Evolutionary conservation across 1,284 basidiomycete genomes (phyloP).

Genomic region (Prillingera fragicola): DNA sequence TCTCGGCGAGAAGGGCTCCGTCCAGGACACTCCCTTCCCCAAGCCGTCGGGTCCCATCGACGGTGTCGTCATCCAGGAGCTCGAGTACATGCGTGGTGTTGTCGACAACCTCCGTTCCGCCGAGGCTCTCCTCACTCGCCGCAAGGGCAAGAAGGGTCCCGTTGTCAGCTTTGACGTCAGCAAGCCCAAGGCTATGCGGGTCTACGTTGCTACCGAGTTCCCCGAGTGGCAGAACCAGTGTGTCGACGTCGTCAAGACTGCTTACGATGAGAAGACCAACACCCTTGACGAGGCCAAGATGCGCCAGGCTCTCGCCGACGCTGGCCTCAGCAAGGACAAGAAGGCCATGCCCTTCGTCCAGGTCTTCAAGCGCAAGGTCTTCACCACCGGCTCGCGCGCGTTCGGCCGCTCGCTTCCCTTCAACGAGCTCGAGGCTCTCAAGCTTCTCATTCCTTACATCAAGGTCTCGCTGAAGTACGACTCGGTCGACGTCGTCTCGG

Average conservation of each 20-base stretch:
- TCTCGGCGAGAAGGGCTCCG: constrained; percentile 66
- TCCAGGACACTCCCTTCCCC: constrained; percentile 65
- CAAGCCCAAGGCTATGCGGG: constrained; percentile 74
- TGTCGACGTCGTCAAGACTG: constrained; percentile 67
- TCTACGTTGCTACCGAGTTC: constrained; percentile 87
- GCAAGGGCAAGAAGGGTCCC: constrained; percentile 49
- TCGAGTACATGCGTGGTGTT: constrained; percentile 56
- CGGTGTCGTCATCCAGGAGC: constrained; percentile 59
- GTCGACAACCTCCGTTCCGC: constrained; percentile 73
- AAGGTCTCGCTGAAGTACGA: constrained; percentile 73
- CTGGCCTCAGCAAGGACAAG: constrained; percentile 93
- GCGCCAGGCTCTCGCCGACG: constrained; percentile 61
- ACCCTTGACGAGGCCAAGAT: constrained; percentile 80
- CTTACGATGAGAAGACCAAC: constrained; percentile 59
- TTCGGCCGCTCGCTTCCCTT: constrained; percentile 86
- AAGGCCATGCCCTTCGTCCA: constrained; percentile 93
- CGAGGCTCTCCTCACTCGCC: constrained; percentile 69
- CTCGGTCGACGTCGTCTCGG: constrained; percentile 63
- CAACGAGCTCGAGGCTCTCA: constrained; percentile 73
- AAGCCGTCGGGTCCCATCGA: constrained; percentile 54
- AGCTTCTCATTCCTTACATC: constrained; percentile 71
- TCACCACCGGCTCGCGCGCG: constrained; percentile 67
- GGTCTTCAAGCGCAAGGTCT: constrained; percentile 83
- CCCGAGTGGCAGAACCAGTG: constrained; percentile 89
- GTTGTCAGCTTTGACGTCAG: constrained; percentile 63